These are phyloP conservation scores for Fusarium keratoplasticum DNA, from an alignment of 2,329 filamentous ascomycete species.

Conservation along the genomic window DNA sequence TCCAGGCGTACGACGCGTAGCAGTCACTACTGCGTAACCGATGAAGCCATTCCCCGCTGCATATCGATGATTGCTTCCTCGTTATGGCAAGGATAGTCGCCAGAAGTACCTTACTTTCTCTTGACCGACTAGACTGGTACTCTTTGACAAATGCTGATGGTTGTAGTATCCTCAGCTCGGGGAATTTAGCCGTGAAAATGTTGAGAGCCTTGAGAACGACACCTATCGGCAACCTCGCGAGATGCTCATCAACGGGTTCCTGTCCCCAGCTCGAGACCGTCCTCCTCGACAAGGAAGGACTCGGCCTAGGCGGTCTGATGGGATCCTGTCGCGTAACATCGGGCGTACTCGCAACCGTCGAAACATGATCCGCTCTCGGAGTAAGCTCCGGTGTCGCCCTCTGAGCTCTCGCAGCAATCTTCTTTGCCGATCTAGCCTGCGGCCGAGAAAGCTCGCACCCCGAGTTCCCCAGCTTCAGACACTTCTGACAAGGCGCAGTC, in stretches of 20 bases:
- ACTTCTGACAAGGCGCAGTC: constrained; percentile 47
- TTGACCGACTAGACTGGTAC: constrained; percentile 29
- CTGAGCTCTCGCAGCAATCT: constrained; percentile 5
- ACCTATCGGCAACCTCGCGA: constrained; percentile 39
- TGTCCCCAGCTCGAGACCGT: not conserved
- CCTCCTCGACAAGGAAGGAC: constrained; percentile 1
- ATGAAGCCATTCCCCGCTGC: constrained; percentile 20
- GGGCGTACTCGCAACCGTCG: not conserved
- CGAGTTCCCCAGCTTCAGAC: constrained; percentile 40
- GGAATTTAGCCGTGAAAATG: constrained; percentile 50
- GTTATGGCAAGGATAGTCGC: constrained; percentile 34
- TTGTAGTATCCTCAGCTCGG: constrained; percentile 50
- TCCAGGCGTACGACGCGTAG: constrained; percentile 32
- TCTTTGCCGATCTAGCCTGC: constrained; percentile 1
- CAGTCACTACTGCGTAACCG: constrained; percentile 9
- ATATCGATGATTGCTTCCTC: constrained; percentile 27
- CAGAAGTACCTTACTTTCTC: constrained; percentile 42
- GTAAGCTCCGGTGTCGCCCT: not conserved
- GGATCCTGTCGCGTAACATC: not conserved
- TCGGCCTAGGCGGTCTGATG: constrained; percentile 1
- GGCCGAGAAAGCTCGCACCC: constrained; percentile 44
- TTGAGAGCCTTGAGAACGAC: constrained; percentile 48
- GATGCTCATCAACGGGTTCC: constrained; percentile 39
- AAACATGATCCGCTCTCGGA: not conserved
- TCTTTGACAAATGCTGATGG: constrained; percentile 47